These are phyloP conservation scores for Ascochyta koolunga DNA, from an alignment of 2,329 filamentous ascomycete genomes.

Conservation along the genomic window DNA sequence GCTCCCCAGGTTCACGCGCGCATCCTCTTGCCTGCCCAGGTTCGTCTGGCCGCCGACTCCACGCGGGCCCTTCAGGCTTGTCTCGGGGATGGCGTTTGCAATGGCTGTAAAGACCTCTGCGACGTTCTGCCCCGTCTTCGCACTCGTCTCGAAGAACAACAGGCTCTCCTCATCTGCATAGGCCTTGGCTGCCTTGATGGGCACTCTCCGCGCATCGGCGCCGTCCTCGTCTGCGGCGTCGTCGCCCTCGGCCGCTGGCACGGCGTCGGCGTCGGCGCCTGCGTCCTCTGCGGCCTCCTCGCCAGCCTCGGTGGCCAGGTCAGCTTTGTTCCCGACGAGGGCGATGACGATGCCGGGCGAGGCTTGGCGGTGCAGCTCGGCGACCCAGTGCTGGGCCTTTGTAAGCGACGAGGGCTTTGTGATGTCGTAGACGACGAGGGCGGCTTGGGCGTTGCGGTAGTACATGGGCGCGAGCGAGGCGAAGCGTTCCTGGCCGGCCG, in stretches of 20 bases:
- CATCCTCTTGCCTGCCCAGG: slow-evolving; percentile 64
- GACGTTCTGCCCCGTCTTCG: slow-evolving; percentile 94
- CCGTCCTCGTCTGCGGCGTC: slow-evolving; percentile 63
- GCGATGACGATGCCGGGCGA: slow-evolving; percentile 96
- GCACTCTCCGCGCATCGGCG: slow-evolving; percentile 83
- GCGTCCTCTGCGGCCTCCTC: slow-evolving; percentile 56
- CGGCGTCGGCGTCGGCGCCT: slow-evolving; percentile 55
- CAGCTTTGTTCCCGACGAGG: slow-evolving; percentile 86
- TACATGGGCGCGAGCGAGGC: slow-evolving; percentile 98
- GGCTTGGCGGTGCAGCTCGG: slow-evolving; percentile 93
- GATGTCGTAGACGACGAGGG: slow-evolving; percentile 97
- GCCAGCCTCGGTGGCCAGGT: slow-evolving; percentile 67
- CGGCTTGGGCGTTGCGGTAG: slow-evolving; percentile 97
- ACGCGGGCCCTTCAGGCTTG: slow-evolving; percentile 86
- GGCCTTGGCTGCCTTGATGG: slow-evolving; percentile 85
- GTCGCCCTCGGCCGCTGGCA: slow-evolving; percentile 57
- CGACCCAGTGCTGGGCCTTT: slow-evolving; percentile 99
- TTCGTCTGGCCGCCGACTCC: slow-evolving; percentile 66
- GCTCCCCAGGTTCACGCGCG: slow-evolving; percentile 81
- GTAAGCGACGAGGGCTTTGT: slow-evolving; percentile 94
- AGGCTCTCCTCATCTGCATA: slow-evolving; percentile 95
- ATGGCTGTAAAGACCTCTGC: slow-evolving; percentile 97
- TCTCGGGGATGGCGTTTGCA: slow-evolving; percentile 96
- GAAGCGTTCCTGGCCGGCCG: slow-evolving; percentile 95
- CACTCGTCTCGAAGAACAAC: slow-evolving; percentile 97